These are phyloP conservation scores for Thelephora terrestris DNA, from an alignment of 1,284 basidiomycete species.

Conservation along the genomic window DNA sequence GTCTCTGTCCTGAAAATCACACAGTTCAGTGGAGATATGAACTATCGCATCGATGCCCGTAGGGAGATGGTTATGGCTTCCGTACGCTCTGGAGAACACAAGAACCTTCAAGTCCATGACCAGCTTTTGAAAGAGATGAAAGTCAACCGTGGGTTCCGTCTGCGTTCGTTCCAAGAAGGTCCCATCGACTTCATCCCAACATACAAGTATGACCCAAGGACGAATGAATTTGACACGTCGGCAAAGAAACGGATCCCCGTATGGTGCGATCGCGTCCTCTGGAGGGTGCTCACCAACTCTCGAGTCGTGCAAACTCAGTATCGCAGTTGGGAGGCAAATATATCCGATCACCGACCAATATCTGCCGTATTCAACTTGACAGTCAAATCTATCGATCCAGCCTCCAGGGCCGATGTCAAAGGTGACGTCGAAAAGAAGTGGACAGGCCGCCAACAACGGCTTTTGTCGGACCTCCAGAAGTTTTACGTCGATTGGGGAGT, in stretches of 20 bases:
- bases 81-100: conserved; percentile 55
- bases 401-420: conserved; percentile 46
- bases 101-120: conserved; percentile 67
- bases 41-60: conserved; percentile 90
- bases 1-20: not conserved
- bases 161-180: conserved; percentile 79
- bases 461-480: conserved; percentile 39
- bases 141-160: conserved; percentile 75
- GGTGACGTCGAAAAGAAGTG: conserved; percentile 46
- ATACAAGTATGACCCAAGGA: conserved; percentile 88
- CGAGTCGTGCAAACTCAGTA: conserved; percentile 61
- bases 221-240: conserved; percentile 76
- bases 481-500: conserved; percentile 34
- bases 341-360: conserved; percentile 82
- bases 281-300: conserved; percentile 50
- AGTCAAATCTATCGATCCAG: conserved; percentile 61
- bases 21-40: conserved; percentile 74
- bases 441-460: conserved; percentile 42
- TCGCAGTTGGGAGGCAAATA: conserved; percentile 70
- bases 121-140: conserved; percentile 87
- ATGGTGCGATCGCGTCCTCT: conserved; percentile 94
- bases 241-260: conserved; percentile 86
- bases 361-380: conserved; percentile 67
- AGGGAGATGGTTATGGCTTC: conserved; percentile 71
- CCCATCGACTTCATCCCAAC: conserved; percentile 80